phyloP scores from a whole-genome alignment of 2,329 filamentous ascomycete species.

The Byssothecium circinans region DNA sequence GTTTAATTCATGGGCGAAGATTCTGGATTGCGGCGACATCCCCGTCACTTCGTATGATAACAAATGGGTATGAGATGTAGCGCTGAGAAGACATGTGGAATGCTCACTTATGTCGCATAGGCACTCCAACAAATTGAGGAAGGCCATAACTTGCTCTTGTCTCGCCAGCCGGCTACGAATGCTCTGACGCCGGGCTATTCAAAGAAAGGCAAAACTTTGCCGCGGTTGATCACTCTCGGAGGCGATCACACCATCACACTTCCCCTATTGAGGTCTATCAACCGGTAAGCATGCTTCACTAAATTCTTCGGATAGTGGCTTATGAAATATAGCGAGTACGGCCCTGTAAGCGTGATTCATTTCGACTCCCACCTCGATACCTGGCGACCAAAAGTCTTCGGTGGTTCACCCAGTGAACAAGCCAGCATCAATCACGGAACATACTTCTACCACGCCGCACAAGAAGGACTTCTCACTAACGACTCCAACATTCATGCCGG shows the following conservation, averaged over 20 bases:
- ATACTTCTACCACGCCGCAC: constrained; percentile 81
- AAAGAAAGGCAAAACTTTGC: constrained; percentile 73
- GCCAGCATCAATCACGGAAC: constrained; percentile 85
- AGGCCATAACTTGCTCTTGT: constrained; percentile 75
- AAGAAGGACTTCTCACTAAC: constrained; percentile 76
- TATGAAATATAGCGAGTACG: constrained; percentile 58
- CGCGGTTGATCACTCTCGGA: constrained; percentile 75
- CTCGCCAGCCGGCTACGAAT: constrained; percentile 69
- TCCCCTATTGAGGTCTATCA: constrained; percentile 59
- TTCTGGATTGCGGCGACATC: constrained; percentile 82
- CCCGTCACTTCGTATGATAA: constrained; percentile 71
- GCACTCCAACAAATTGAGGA: constrained; percentile 84
- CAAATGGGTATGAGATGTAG: background rate
- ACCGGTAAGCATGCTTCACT: constrained; percentile 42
- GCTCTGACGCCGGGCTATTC: constrained; percentile 68
- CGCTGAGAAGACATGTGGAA: background rate
- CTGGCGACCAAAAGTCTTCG: constrained; percentile 77
- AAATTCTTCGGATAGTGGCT: background rate
- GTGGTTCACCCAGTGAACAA: constrained; percentile 73
- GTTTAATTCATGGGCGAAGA: constrained; percentile 77
- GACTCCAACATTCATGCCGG: constrained; percentile 87
- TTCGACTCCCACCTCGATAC: constrained; percentile 64
- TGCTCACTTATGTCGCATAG: constrained; percentile 52
- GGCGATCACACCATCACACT: constrained; percentile 64
- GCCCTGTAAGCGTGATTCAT: constrained; percentile 65